Conservation (phyloP, 352 stramenopile genomes). For the Phytophthora podocarpi region DNA sequence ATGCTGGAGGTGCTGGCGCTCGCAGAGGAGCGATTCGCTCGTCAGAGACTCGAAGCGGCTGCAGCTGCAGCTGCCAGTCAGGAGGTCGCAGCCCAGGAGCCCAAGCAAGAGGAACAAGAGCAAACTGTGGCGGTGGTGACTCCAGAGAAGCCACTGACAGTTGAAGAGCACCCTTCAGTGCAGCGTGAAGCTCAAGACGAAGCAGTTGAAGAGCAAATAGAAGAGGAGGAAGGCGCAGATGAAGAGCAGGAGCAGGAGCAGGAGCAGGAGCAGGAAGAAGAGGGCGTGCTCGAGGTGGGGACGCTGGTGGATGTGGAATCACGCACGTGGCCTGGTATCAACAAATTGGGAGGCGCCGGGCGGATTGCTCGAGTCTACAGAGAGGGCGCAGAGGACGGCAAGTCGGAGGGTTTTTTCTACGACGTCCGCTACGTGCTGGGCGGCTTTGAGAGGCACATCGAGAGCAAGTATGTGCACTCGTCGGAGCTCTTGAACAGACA, state of each 20-base stretch:
- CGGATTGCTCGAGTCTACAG: conserved; percentile 54
- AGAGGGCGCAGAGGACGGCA: conserved; percentile 26
- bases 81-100: neutral
- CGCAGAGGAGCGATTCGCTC: conserved; percentile 6
- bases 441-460: conserved; percentile 77
- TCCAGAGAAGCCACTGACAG: neutral
- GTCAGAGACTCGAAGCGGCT: neutral
- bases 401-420: conserved; percentile 56
- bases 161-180: conserved; percentile 9
- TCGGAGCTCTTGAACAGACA: conserved; percentile 49
- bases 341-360: conserved; percentile 79
- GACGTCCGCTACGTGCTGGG: conserved; percentile 85
- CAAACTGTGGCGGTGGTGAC: neutral
- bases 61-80: neutral
- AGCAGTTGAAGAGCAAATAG: neutral
- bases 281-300: conserved; percentile 41
- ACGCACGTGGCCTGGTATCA: conserved; percentile 88
- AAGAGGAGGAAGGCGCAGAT: neutral
- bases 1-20: conserved; percentile 17
- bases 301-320: conserved; percentile 65
- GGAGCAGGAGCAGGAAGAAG: conserved; percentile 2
- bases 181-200: neutral
- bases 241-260: neutral
- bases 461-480: conserved; percentile 66
- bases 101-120: neutral